Conservation (phyloP, 2,329 filamentous ascomycete species). For the Penicillium italicum region DNA sequence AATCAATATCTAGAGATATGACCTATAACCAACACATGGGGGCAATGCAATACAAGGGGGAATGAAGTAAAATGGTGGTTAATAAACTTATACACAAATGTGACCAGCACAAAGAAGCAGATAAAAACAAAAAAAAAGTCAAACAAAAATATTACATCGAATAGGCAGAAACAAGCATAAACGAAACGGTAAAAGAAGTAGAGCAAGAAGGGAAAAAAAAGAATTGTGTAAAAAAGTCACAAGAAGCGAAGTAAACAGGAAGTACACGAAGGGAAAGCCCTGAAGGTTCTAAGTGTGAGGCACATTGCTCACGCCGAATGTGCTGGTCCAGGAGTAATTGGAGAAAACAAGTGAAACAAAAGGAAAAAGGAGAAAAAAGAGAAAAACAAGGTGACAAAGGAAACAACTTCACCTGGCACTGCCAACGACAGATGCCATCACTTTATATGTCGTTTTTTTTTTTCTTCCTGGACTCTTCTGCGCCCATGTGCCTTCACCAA, state of each 20-base stretch:
- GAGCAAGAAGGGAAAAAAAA: constrained; percentile 9
- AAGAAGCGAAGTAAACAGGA: constrained; percentile 38
- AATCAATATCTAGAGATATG: constrained; percentile 16
- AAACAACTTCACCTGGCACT: constrained; percentile 36
- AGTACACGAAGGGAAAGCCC: constrained; percentile 40
- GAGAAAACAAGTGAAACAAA: constrained; percentile 17
- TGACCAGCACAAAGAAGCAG: constrained; percentile 39
- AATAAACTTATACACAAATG: constrained; percentile 40
- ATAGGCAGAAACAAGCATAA: constrained; percentile 24
- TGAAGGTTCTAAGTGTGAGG: constrained; percentile 5
- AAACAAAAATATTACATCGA: constrained; percentile 33
- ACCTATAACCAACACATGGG: constrained; percentile 24
- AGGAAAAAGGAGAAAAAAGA: constrained; percentile 27
- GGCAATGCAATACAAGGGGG: constrained; percentile 32
- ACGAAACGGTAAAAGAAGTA: constrained; percentile 19
- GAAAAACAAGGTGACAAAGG: constrained; percentile 46
- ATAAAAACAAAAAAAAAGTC: constrained; percentile 12
- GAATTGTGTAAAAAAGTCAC: constrained; percentile 14
- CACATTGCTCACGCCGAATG: constrained; percentile 17
- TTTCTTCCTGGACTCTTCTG: constrained; percentile 12
- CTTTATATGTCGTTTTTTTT: constrained; percentile 16
- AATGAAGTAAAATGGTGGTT: constrained; percentile 30
- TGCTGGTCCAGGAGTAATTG: constrained; percentile 18
- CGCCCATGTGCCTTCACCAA: constrained; percentile 1
- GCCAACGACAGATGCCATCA: constrained; percentile 15